A percentile compares a stretch with the other conserved stretches of the same genome.
Conservation (phyloP, 495 filamentous ascomycete species). For the Astrothelium macrocarpum region DNA sequence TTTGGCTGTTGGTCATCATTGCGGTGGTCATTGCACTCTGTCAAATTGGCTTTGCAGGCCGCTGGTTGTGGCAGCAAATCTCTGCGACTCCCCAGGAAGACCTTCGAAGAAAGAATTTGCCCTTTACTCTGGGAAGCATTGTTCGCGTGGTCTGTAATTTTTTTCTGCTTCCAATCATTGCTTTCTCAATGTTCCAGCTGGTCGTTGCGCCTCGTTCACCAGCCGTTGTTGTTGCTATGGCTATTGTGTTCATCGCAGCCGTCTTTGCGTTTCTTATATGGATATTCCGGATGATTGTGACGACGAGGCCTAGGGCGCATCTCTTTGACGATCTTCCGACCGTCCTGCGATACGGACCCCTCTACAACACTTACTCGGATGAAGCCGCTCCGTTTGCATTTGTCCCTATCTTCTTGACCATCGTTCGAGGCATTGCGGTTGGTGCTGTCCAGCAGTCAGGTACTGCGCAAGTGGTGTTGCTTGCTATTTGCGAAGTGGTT, state of each 20-base stretch:
- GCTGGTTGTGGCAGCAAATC: constrained; percentile 63
- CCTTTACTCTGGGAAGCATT: constrained; percentile 82
- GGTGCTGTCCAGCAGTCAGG: constrained; percentile 89
- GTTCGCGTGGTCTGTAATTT: constrained; percentile 87
- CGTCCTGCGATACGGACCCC: constrained; percentile 78
- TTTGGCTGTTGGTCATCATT: constrained; percentile 74
- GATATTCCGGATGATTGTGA: constrained; percentile 68
- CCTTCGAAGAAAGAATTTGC: constrained; percentile 78
- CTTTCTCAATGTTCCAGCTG: constrained; percentile 82
- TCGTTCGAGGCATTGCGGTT: constrained; percentile 79
- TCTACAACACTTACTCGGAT: constrained; percentile 96
- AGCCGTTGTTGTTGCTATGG: constrained; percentile 57
- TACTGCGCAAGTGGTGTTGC: constrained; percentile 79
- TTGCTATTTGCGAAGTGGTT: constrained; percentile 90
- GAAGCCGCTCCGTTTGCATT: constrained; percentile 82
- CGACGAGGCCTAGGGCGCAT: constrained; percentile 68
- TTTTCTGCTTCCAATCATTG: constrained; percentile 75
- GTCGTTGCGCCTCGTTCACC: constrained; percentile 62
- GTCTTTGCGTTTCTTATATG: constrained; percentile 65
- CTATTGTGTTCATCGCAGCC: constrained; percentile 61
- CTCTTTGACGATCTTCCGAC: constrained; percentile 90
- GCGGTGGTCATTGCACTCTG: constrained; percentile 56
- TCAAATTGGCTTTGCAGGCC: constrained; percentile 64
- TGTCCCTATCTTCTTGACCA: constrained; percentile 71
- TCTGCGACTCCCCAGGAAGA: constrained; percentile 72